Base-by-base conservation (phyloP, 306 rosid species). In the Trifolium fragiferum region DNA sequence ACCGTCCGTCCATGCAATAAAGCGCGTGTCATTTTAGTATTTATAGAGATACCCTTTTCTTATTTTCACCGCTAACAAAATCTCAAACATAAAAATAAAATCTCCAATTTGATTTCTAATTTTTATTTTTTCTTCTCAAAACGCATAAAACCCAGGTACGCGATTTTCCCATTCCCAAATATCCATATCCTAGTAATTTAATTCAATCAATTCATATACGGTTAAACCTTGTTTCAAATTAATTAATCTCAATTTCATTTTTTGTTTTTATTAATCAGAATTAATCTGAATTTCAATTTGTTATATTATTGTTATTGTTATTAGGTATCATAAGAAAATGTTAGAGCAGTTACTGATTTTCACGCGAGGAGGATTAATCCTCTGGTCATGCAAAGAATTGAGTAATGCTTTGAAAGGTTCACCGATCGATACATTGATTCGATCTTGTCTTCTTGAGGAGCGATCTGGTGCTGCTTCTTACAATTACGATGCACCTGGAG, bases 381-480 rank as follows among this genome's bases (percentile, higher is more conserved):
- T 93, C 32, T 93, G 98, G 97, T 89, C 96, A 2, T 93, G 94
- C 81, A 89, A 88, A 55, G 89, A 93, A 80, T 82, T 93, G 14
- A 90, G 92, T 13, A 91, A 93, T 66, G 96, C 98, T 46, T 89
- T 93, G 35, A 91, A 47, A 70, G 98, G 98, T 7, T 93, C 97
- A 5, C 97, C 98, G 43, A 89, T 93, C 65, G 98, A 93, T 79
- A 85, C 96, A 18, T 80, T 93, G 90, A 91, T 93, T 79, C 86
- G 96, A 23, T 93, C 97, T 6, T 93, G 97, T 73, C 97, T 93
- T 63, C 82, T 93, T 74, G 98, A 93, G 90, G 98, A 93, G 63
- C 84, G 97, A 74, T 91, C 97, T 0, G 96, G 97, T 79, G 90
- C 90, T 6, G 85, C 96, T 6, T 89, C 93, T 0, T 93, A 76